Evolutionary conservation across 2,329 filamentous ascomycete species (phyloP).

Genomic region (Trichoderma koningiopsis): DNA sequence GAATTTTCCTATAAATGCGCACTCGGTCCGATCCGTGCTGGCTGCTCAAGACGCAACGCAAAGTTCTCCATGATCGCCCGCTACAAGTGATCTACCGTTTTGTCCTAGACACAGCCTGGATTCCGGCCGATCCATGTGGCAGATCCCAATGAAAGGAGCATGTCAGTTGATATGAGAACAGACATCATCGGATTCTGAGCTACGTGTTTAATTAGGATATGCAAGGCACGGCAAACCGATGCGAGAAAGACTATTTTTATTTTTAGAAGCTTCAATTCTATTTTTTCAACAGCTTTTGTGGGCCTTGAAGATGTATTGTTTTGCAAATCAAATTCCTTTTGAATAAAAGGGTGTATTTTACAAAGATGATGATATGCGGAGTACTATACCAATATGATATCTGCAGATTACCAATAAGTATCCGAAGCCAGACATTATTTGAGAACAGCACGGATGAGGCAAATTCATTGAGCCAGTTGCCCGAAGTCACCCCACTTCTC

Average conservation of each 20-base stretch:
- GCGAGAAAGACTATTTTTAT: not conserved
- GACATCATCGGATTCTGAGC: not conserved
- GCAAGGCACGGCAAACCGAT: not conserved
- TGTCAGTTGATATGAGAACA: not conserved
- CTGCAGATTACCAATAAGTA: not conserved
- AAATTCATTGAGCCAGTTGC: not conserved
- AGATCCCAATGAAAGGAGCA: conserved; percentile 7
- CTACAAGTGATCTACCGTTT: not conserved
- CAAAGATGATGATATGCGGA: not conserved
- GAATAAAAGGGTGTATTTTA: not conserved
- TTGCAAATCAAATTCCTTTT: not conserved
- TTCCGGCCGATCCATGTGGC: not conserved
- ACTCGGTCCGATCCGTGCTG: conserved; percentile 3
- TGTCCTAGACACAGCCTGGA: conserved; percentile 2
- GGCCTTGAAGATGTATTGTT: not conserved
- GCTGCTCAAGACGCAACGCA: not conserved
- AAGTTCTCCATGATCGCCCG: not conserved
- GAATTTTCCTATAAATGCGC: not conserved
- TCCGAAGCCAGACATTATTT: not conserved
- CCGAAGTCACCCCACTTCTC: conserved; percentile 7
- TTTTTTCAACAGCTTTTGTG: not conserved
- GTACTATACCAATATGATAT: not conserved
- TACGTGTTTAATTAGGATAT: not conserved
- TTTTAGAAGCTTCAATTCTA: not conserved
- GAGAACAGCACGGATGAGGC: not conserved